These are phyloP conservation scores for Baeospora myosura DNA, from an alignment of 1,284 basidiomycete genomes.

Conservation along the genomic window DNA sequence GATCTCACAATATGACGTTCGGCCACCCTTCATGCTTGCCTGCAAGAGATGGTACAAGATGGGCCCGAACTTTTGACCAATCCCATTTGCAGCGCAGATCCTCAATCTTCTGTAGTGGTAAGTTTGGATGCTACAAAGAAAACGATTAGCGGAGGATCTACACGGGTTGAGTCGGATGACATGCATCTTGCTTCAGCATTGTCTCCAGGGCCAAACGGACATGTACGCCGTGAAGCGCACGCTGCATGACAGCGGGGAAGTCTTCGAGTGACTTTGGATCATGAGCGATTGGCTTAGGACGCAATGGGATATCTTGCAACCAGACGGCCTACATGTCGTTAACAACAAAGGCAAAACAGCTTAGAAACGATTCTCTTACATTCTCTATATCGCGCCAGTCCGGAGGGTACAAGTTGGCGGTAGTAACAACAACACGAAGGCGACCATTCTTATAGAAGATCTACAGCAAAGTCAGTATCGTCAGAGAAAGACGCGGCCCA, in stretches of 20 bases:
- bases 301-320: constrained; percentile 68
- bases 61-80: constrained; percentile 60
- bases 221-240: constrained; percentile 51
- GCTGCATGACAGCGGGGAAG: constrained; percentile 47
- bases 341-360: too few species aligned
- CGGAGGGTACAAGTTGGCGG: constrained; percentile 65
- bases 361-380: constrained; percentile 25
- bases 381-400: constrained; percentile 81
- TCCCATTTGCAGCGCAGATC: constrained; percentile 67
- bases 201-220: constrained; percentile 53
- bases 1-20: constrained; percentile 30
- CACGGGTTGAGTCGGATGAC: constrained; percentile 17
- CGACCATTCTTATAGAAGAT: constrained; percentile 70
- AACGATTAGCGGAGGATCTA: constrained; percentile 1
- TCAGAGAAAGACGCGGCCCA: neutral
- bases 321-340: constrained; percentile 64
- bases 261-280: constrained; percentile 41
- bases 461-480: constrained; percentile 23
- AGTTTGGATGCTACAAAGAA: constrained; percentile 41
- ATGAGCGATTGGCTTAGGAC: constrained; percentile 34
- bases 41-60: constrained; percentile 61
- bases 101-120: constrained; percentile 51
- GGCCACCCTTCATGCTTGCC: constrained; percentile 74
- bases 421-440: constrained; percentile 64
- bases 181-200: constrained; percentile 48